Percentiles rank a stretch among this genome's conserved stretches.
These are phyloP conservation scores for Sugiyamaella grinbergsii DNA, from an alignment of 1,139 yeast genomes.

Conservation along the genomic window DNA sequence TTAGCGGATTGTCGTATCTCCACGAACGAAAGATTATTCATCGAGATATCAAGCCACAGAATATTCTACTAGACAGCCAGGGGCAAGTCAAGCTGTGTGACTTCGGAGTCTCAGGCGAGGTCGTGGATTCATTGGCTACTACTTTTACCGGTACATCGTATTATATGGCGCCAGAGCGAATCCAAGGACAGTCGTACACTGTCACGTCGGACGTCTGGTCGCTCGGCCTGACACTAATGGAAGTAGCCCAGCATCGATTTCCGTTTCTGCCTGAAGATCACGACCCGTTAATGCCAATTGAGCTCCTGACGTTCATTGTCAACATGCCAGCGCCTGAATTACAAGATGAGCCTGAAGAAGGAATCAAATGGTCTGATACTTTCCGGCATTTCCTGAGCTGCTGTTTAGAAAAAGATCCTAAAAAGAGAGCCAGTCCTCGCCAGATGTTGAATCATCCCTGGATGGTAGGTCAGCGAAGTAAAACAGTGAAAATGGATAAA, in stretches of 20 bases:
- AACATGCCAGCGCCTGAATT: conserved; percentile 76
- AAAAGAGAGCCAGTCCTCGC: conserved; percentile 83
- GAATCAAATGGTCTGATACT: conserved; percentile 77
- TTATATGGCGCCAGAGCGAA: conserved; percentile 98
- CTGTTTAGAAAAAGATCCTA: conserved; percentile 79
- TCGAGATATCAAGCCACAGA: conserved; percentile 88
- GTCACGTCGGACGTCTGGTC: conserved; percentile 98
- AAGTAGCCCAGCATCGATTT: conserved; percentile 86
- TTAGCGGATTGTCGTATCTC: conserved; percentile 80
- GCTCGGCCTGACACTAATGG: conserved; percentile 83
- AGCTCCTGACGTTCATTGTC: conserved; percentile 74
- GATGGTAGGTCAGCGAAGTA: conserved; percentile 72
- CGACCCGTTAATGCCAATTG: conserved; percentile 75
- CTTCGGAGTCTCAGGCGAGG: conserved; percentile 98
- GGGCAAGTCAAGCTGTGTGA: conserved; percentile 94
- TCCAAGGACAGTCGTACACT: conserved; percentile 91
- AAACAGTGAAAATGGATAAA: conserved; percentile 80
- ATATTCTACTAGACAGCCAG: conserved; percentile 67
- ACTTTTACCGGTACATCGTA: conserved; percentile 97
- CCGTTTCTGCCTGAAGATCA: conserved; percentile 58
- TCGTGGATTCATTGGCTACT: conserved; percentile 89
- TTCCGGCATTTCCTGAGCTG: conserved; percentile 81
- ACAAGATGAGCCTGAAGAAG: conserved; percentile 73
- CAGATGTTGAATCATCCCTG: conserved; percentile 94
- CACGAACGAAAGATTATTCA: conserved; percentile 89